Conservation (phyloP, 1,284 basidiomycete species). For the Pseudomicrostroma phylloplanum region DNA sequence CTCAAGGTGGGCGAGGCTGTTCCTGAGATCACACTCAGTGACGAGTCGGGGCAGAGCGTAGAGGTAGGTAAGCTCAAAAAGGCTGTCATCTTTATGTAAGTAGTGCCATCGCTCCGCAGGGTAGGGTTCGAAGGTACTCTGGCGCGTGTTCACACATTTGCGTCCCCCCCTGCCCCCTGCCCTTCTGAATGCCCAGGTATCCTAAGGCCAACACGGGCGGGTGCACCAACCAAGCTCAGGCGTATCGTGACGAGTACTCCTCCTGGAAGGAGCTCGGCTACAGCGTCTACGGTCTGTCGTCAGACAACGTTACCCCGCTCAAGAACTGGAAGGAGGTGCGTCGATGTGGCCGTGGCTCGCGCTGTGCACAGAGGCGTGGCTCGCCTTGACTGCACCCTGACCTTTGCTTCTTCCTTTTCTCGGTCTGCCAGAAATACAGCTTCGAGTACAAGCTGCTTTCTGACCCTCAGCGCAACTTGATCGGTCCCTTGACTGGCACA, state of each 20-base stretch:
- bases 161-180: constrained; percentile 43
- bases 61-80: constrained; percentile 15
- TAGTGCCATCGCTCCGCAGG: neutral
- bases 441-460: constrained; percentile 79
- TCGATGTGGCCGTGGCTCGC: neutral
- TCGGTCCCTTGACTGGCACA: constrained; percentile 73
- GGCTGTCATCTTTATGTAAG: constrained; percentile 24
- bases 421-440: constrained; percentile 59
- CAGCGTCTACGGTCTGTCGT: constrained; percentile 76
- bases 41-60: constrained; percentile 21
- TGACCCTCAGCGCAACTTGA: constrained; percentile 73
- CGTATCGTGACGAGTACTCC: constrained; percentile 67
- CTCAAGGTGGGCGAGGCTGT: constrained; percentile 70
- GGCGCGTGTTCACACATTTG: neutral
- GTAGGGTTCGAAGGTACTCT: too few species aligned
- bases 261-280: constrained; percentile 67
- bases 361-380: neutral
- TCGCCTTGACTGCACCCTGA: neutral
- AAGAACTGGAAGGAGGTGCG: constrained; percentile 33
- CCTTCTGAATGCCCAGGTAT: constrained; percentile 12
- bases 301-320: constrained; percentile 71
- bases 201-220: constrained; percentile 14
- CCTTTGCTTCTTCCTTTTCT: neutral
- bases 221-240: constrained; percentile 26
- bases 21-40: constrained; percentile 65